These are phyloP conservation scores for Lepiota venenata DNA, from an alignment of 768 basidiomycete species.

Conservation along the genomic window DNA sequence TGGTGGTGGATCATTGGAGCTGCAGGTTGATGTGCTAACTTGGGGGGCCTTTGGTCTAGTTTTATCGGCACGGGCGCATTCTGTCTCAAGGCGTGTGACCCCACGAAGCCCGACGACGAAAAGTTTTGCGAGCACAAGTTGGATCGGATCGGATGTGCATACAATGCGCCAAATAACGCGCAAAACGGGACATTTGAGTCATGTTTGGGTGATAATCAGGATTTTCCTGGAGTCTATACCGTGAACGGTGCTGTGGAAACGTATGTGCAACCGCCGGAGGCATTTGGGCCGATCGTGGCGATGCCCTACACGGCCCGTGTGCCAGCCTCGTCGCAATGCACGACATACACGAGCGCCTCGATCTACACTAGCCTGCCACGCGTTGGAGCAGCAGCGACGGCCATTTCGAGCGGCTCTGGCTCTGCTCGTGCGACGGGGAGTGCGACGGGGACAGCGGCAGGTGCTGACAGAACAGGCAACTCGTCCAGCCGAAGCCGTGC, in stretches of 20 bases:
- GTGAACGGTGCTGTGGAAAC: conserved; percentile 25
- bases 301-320: conserved; percentile 37
- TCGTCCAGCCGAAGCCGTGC: not conserved
- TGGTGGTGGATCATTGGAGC: not conserved
- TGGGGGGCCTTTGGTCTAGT: not conserved
- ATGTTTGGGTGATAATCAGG: conserved; percentile 61
- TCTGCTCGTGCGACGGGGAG: conserved; percentile 6
- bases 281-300: conserved; percentile 30
- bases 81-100: conserved; percentile 12
- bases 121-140: conserved; percentile 64
- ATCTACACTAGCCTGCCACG: conserved; percentile 26
- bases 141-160: conserved; percentile 70
- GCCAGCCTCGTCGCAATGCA: conserved; percentile 35
- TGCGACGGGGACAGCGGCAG: conserved; percentile 6
- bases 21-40: conserved; percentile 14
- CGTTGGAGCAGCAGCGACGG: conserved; percentile 4
- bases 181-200: conserved; percentile 53
- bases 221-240: conserved; percentile 49
- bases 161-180: conserved; percentile 69
- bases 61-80: conserved; percentile 8
- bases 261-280: conserved; percentile 38
- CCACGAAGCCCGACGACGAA: conserved; percentile 35
- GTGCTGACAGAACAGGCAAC: not conserved
- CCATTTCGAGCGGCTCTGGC: conserved; percentile 8
- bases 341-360: conserved; percentile 22